Conservation (phyloP, 1,284 basidiomycete genomes). For the Pulveroboletus sp. region DNA sequence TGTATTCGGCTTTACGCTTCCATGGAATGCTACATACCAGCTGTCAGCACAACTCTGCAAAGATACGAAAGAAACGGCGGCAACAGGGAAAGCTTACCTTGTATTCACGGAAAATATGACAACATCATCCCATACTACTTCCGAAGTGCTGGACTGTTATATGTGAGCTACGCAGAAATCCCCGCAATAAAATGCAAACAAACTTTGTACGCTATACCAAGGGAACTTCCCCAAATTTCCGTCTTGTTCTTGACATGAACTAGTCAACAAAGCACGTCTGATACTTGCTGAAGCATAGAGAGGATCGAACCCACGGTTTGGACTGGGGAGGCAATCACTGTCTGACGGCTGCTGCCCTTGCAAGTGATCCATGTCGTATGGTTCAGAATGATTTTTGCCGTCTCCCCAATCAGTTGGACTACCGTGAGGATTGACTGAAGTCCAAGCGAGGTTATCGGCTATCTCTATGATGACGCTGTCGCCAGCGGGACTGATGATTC, state of each 20-base stretch:
- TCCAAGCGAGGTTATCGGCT: constrained; percentile 2
- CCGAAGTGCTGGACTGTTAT: background rate
- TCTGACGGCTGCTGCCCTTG: too few species aligned
- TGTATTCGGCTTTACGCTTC: background rate
- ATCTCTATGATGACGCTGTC: background rate
- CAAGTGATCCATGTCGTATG: background rate
- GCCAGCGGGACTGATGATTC: constrained; percentile 5
- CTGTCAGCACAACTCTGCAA: background rate
- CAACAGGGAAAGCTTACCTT: constrained; percentile 1
- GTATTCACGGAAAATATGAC: constrained; percentile 3
- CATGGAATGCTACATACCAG: constrained; percentile 12
- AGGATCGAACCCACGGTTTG: constrained; percentile 12
- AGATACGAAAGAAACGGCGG: too few species aligned
- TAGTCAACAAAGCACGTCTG: background rate
- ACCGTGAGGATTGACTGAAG: background rate
- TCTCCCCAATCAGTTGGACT: constrained; percentile 1
- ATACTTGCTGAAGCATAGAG: background rate
- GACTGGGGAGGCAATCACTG: background rate
- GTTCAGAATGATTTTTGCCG: constrained; percentile 1
- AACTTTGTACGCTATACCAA: constrained; percentile 11
- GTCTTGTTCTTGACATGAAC: constrained; percentile 12
- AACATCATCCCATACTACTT: background rate
- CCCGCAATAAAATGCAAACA: background rate
- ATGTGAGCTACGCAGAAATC: too few species aligned
- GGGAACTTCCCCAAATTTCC: constrained; percentile 2